phyloP scores from a whole-genome alignment of 441 rosid species.

The Pelargonium fulgidum region DNA sequence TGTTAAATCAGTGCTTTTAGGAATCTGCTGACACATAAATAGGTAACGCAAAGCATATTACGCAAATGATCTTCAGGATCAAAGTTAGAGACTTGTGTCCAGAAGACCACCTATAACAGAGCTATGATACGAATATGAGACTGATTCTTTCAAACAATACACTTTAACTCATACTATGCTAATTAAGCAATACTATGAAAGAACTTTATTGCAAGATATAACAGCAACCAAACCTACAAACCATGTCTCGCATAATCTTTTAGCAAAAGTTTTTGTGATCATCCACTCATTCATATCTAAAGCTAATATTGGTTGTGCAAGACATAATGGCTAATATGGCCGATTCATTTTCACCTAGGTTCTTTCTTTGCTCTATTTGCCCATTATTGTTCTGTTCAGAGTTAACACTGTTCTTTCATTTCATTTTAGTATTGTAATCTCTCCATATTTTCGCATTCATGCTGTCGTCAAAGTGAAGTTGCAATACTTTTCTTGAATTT shows the following conservation, averaged over 20 bases:
- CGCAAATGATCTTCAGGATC: constrained; percentile 3
- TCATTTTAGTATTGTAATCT: too few relatives aligned
- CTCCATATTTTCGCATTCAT: too few relatives aligned
- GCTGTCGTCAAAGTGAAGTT: too few relatives aligned
- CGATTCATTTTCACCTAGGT: background rate
- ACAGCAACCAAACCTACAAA: background rate
- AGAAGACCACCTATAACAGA: background rate
- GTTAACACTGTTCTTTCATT: background rate
- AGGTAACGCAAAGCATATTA: background rate
- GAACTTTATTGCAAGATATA: too few relatives aligned
- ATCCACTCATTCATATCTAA: background rate
- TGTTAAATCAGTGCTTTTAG: background rate
- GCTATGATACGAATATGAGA: background rate
- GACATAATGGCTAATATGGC: background rate
- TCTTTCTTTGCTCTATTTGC: background rate
- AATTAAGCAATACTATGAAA: too few relatives aligned
- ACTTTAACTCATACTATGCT: too few relatives aligned
- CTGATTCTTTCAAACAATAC: background rate
- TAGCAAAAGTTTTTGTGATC: too few relatives aligned
- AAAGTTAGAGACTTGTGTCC: background rate
- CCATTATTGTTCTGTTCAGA: background rate
- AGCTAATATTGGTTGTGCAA: background rate
- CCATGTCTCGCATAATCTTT: background rate
- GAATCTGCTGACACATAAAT: background rate
- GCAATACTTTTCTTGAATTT: background rate